phyloP scores from a whole-genome alignment of 345 rosid species.

The Salix purpurea region DNA sequence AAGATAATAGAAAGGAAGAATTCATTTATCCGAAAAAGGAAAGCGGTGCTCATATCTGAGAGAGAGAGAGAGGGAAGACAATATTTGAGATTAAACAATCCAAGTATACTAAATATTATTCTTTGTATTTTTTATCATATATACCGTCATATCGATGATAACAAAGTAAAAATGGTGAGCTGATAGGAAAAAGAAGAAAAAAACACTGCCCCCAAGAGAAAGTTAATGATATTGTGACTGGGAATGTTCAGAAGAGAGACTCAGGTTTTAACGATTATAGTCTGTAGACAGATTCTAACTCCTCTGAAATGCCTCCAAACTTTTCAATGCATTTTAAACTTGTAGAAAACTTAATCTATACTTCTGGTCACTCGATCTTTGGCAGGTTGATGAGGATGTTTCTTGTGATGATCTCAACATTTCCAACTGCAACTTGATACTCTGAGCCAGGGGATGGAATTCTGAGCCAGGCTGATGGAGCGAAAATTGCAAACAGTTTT shows the following conservation, averaged over 20 bases:
- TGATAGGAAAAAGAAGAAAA: neutral
- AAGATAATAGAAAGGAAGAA: no score
- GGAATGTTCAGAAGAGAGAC: neutral
- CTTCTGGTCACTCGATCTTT: neutral
- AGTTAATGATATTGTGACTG: neutral
- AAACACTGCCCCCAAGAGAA: neutral
- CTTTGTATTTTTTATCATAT: neutral
- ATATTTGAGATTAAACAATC: no score
- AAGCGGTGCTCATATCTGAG: no score
- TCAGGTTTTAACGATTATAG: neutral
- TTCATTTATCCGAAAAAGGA: no score
- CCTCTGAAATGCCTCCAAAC: neutral
- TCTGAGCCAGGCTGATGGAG: slow-evolving; percentile 35
- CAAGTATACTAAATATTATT: no score
- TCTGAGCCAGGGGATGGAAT: no score
- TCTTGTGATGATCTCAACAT: slow-evolving; percentile 19
- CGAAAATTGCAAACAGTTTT: slow-evolving; percentile 5
- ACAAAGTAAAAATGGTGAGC: neutral
- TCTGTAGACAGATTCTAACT: slow-evolving; percentile 1
- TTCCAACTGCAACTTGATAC: slow-evolving; percentile 13
- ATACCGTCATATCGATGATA: neutral
- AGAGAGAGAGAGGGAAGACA: no score
- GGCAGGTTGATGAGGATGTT: neutral
- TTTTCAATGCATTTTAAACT: neutral
- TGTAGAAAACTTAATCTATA: neutral